Evolutionary conservation across 768 basidiomycete species (phyloP), one percentile per base, ranked within the genome.

Genomic region (Mycena latifolia): DNA sequence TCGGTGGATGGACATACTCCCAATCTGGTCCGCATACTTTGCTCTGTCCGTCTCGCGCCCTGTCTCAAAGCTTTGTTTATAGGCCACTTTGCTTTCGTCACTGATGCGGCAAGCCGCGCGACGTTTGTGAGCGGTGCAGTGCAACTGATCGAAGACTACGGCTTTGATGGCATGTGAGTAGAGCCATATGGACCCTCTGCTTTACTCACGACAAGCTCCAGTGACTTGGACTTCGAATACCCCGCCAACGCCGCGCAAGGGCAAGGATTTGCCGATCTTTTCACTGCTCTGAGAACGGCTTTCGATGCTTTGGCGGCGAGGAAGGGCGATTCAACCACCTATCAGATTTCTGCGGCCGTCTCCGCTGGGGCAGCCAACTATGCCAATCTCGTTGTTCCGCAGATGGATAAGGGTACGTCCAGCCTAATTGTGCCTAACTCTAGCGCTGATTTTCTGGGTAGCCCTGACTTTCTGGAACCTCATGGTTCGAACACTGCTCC

Each of bases 191-290:
- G 60, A 11, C 35, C 22, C 27, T 22, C 25, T 35, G 56, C 35
- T 37, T 58, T 31, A 27, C 54, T 65, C 27, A 64, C 25, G 18
- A 31, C 35, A 27, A 56, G 12, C 55, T 50, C 0, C 46, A 89
- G 89, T 73, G 90, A 92, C 66, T 75, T 92, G 52, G 93, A 95
- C 76, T 94, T 89, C 76, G 93, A 95, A 77, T 94, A 90, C 71
- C 92, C 93, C 0, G 74, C 84, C 35, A 85, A 77, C 59, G 74
- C 81, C 3, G 84, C 76, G 0, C 86, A 90, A 70, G 92, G 90
- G 2, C 84, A 87, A 70, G 91, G 87, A 2, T 88, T 93, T 57
- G 87, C 91, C 20, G 80, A 85, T 62, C 86, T 95, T 20, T 75
- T 89, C 61, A 88, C 86, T 0, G 83, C 84, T 17, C 79, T 93